Percentiles rank a stretch among this genome's conserved stretches.
These are phyloP conservation scores for Russula dissimulans DNA, from an alignment of 768 basidiomycete genomes.

Conservation along the genomic window DNA sequence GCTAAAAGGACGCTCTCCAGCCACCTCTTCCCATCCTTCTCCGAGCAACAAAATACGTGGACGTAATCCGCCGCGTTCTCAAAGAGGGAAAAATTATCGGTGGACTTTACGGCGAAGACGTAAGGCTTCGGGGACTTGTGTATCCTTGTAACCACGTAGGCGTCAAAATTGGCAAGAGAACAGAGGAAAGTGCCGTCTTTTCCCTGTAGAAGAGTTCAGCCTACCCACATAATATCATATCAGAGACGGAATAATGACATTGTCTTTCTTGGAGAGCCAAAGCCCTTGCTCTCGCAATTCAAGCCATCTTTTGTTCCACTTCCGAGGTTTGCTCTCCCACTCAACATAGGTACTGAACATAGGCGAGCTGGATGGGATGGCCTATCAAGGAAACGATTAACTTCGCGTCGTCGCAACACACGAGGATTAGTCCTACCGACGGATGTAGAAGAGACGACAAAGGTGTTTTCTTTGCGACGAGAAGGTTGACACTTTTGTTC, in stretches of 20 bases:
- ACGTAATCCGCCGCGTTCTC: conserved; percentile 84
- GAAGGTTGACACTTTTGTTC: conserved; percentile 68
- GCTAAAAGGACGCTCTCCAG: conserved; percentile 73
- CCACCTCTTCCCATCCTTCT: conserved; percentile 68
- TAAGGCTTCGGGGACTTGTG: conserved; percentile 80
- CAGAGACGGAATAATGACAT: conserved; percentile 37
- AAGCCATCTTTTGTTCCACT: conserved; percentile 92
- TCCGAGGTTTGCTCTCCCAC: conserved; percentile 84
- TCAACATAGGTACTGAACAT: conserved; percentile 60
- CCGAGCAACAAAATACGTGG: conserved; percentile 74
- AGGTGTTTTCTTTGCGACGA: conserved; percentile 69
- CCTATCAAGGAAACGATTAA: conserved; percentile 31
- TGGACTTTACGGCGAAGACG: conserved; percentile 81
- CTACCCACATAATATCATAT: not conserved
- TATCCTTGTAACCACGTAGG: conserved; percentile 65
- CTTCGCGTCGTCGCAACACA: conserved; percentile 6
- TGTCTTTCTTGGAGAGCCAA: conserved; percentile 85
- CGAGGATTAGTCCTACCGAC: conserved; percentile 35
- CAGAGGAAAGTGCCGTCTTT: conserved; percentile 81
- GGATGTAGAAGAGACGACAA: conserved; percentile 51
- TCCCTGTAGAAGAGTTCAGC: conserved; percentile 39
- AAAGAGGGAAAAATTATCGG: conserved; percentile 77
- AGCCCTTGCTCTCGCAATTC: conserved; percentile 78
- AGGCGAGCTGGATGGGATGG: conserved; percentile 39
- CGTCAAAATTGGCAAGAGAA: conserved; percentile 82